These are phyloP conservation scores for Scedosporium boydii DNA, from an alignment of 2,329 filamentous ascomycete species.

Conservation along the genomic window DNA sequence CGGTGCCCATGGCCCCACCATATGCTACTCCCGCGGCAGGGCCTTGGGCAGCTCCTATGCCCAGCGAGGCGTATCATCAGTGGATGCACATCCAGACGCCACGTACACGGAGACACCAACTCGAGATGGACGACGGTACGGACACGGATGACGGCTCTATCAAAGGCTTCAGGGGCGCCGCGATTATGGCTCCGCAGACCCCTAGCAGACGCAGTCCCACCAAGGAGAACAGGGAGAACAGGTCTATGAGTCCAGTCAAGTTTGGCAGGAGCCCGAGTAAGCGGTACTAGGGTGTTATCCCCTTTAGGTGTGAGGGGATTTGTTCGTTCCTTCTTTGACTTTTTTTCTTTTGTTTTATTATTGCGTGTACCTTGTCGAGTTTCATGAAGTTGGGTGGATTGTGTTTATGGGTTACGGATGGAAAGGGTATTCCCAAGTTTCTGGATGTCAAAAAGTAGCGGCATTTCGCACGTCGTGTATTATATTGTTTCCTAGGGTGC, in stretches of 20 bases:
- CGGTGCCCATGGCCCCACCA: neutral
- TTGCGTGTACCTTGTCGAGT: too few relatives aligned
- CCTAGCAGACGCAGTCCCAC: constrained; percentile 39
- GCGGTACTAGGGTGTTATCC: constrained; percentile 16
- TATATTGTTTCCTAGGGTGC: too few relatives aligned
- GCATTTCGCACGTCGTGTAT: too few relatives aligned
- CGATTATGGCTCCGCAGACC: constrained; percentile 34
- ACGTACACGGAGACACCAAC: constrained; percentile 27
- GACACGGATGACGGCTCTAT: constrained; percentile 42
- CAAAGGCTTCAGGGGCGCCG: neutral
- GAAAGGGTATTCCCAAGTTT: too few relatives aligned
- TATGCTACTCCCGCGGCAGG: neutral
- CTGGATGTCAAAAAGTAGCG: too few relatives aligned
- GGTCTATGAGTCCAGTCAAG: constrained; percentile 32
- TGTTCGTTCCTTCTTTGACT: too few relatives aligned
- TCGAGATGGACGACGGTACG: constrained; percentile 31
- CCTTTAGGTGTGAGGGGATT: too few relatives aligned
- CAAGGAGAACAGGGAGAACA: constrained; percentile 39
- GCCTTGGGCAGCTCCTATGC: neutral
- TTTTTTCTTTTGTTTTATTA: too few relatives aligned
- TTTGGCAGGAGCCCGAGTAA: constrained; percentile 24
- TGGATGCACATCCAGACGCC: constrained; percentile 42
- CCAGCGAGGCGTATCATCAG: constrained; percentile 3
- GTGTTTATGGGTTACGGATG: too few relatives aligned
- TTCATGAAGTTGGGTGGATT: too few relatives aligned